Evolutionary conservation across 192 early-diverging fungal species (phyloP).

Genomic region (Rhizoclosmatium globosum): DNA sequence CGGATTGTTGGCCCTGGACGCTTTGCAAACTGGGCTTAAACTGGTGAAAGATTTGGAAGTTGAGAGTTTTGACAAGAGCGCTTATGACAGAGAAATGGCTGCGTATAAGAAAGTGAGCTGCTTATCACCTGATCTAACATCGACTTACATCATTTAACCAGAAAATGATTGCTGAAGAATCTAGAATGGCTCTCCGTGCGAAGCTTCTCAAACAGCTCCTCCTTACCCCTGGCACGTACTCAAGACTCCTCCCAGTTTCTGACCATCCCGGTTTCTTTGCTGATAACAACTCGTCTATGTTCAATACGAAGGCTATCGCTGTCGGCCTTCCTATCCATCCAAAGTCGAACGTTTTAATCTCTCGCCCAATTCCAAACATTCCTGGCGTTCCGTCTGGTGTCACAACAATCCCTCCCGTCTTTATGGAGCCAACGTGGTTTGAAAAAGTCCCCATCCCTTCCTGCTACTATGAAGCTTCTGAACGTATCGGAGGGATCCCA

Average conservation of each 20-base stretch:
- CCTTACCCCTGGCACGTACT: conserved; percentile 57
- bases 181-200: conserved; percentile 55
- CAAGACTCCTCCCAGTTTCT: conserved; percentile 52
- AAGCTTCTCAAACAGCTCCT: conserved; percentile 57
- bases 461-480: conserved; percentile 55
- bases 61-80: conserved; percentile 39
- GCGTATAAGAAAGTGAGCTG: conserved; percentile 41
- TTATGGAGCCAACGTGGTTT: conserved; percentile 59
- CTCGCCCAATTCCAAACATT: conserved; percentile 58
- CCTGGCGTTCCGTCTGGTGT: conserved; percentile 61
- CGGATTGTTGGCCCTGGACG: conserved; percentile 52
- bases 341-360: conserved; percentile 60
- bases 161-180: conserved; percentile 51
- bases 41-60: conserved; percentile 44
- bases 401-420: conserved; percentile 65
- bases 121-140: background rate
- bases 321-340: conserved; percentile 64
- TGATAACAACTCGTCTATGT: conserved; percentile 53
- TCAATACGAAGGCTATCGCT: conserved; percentile 57
- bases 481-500: conserved; percentile 55
- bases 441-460: conserved; percentile 52
- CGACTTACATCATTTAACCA: conserved; percentile 4
- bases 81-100: conserved; percentile 48
- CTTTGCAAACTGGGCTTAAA: conserved; percentile 51
- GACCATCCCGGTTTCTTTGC: conserved; percentile 63